phyloP scores from a whole-genome alignment of 2,329 filamentous ascomycete species.

The Sporothrix brasiliensis region DNA sequence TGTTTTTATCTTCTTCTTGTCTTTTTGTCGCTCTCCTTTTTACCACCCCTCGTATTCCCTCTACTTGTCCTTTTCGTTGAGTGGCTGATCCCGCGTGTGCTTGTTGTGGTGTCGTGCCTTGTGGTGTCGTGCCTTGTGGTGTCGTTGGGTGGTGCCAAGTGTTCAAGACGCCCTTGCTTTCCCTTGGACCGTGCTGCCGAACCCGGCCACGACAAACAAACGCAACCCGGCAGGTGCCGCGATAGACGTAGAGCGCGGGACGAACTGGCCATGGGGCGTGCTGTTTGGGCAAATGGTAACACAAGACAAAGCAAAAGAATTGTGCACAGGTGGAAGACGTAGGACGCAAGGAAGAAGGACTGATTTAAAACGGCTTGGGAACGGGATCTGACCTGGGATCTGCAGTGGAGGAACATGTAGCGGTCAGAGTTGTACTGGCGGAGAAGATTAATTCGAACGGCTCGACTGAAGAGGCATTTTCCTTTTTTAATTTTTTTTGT shows the following conservation, averaged over 20 bases:
- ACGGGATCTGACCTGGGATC: slow-evolving; percentile 8
- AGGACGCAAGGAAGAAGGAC: too few species aligned
- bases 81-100: background rate
- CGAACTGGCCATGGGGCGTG: background rate
- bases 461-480: too few species aligned
- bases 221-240: slow-evolving; percentile 20
- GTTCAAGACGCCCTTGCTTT: background rate
- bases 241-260: background rate
- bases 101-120: background rate
- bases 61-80: background rate
- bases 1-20: background rate
- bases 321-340: background rate
- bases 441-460: too few species aligned
- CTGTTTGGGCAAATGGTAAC: background rate
- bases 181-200: slow-evolving; percentile 10
- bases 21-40: background rate
- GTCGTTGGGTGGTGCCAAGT: slow-evolving; percentile 2
- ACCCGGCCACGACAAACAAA: slow-evolving; percentile 3
- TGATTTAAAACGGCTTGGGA: too few species aligned
- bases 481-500: too few species aligned
- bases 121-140: background rate
- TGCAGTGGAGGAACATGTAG: slow-evolving; percentile 7
- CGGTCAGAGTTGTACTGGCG: background rate
- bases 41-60: background rate
- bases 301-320: background rate